Base-by-base conservation (phyloP, 495 filamentous ascomycete genomes). In the Rhypophila decipiens region DNA sequence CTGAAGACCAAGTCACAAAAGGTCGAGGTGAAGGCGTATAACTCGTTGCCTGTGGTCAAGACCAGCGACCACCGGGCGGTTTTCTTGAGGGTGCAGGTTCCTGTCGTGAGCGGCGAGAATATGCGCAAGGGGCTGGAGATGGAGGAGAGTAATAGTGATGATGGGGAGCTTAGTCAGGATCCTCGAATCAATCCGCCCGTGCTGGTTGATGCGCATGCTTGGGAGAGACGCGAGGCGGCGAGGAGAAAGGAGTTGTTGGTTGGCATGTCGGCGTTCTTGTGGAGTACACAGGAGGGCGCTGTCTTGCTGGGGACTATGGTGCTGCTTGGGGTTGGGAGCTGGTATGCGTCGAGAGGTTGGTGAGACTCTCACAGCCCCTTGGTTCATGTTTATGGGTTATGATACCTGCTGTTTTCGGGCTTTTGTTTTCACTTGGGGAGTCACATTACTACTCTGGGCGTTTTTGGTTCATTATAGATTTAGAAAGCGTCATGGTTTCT, bases 51-150 rank as follows among this genome's bases (percentile, higher is more conserved):
- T 1, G 59, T 88, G 0, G 77, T 93, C 44, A 71, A 73, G 13
- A 84, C 85, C 13, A 88, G 85, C 24, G 93, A 98, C 63, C 93
- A 98, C 57, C 80, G 86, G 12, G 77, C 90, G 3, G 90, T 95
- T 1, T 84, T 81, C 10, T 72, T 91, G 12, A 71, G 80, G 3
- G 67, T 82, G 9, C 58, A 67, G 4, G 70, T 94, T 12, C 82
- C 85, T 1, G 55, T 82, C 2, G 42, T 73, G 11, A 47, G 50
- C 15, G 56, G 52, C 33, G 53, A 59, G n/a, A 49, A 49, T 17
- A 56, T 72, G 46, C 17, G 43, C 3, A 51, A 59, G 4, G 55
- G 61, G 13, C 5, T 21, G 0, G 22, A 35, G 22, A 44, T 18
- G 18, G 50, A 33, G 18, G 37, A 20, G 7, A 36, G 9, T 0